These are phyloP conservation scores for Phylloporus arenicola DNA, from an alignment of 768 basidiomycete genomes.

Conservation along the genomic window DNA sequence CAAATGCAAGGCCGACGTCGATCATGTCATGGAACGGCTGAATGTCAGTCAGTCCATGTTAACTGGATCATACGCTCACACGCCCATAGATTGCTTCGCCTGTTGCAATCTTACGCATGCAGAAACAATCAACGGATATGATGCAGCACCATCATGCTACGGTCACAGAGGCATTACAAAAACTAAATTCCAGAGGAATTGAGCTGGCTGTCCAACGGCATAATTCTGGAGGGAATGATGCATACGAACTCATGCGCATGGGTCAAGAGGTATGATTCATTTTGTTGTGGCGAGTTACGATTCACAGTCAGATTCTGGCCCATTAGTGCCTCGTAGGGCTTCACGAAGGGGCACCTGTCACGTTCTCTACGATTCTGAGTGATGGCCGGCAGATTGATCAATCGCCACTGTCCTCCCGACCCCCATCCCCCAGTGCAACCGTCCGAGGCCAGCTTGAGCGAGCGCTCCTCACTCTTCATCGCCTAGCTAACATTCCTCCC, in stretches of 20 bases:
- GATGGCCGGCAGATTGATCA: conserved; percentile 17
- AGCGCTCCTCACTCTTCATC: conserved; percentile 44
- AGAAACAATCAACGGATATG: conserved; percentile 24
- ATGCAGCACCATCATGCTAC: conserved; percentile 29
- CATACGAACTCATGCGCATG: conserved; percentile 44
- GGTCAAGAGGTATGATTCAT: conserved; percentile 42
- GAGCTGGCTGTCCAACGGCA: conserved; percentile 37
- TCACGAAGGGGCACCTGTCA: neutral
- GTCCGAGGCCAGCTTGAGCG: conserved; percentile 39
- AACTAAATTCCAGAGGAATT: conserved; percentile 35
- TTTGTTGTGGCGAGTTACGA: neutral
- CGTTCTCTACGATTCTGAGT: conserved; percentile 14
- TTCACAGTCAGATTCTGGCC: neutral
- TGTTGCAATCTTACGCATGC: conserved; percentile 24
- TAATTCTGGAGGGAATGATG: conserved; percentile 37
- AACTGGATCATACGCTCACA: neutral
- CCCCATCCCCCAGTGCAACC: conserved; percentile 21
- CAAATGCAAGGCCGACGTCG: conserved; percentile 38
- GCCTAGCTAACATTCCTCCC: conserved; percentile 48
- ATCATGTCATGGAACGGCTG: conserved; percentile 38
- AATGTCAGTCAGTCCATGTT: conserved; percentile 30
- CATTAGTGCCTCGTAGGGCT: conserved; percentile 23
- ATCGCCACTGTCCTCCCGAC: conserved; percentile 18
- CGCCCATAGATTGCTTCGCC: conserved; percentile 21
- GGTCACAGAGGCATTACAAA: conserved; percentile 36